Evolutionary conservation across 495 filamentous ascomycete species (phyloP).

Genomic region (Hypomontagnella submonticulosa): DNA sequence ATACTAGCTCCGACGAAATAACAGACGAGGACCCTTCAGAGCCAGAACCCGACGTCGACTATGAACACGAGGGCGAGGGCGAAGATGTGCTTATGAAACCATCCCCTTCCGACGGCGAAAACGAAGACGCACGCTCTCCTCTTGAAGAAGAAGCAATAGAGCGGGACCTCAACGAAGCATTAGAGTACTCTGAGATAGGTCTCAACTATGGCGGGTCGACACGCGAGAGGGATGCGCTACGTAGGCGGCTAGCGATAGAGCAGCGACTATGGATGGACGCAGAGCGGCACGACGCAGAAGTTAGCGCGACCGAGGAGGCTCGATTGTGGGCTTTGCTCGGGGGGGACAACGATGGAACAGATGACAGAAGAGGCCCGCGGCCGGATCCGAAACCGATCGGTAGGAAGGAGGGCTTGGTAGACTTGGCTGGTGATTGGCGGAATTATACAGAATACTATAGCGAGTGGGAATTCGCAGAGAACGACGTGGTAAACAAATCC

Average conservation of each 20-base stretch:
- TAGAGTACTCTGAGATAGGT: slow-evolving; percentile 39
- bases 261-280: slow-evolving; percentile 62
- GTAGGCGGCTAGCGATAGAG: slow-evolving; percentile 47
- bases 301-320: slow-evolving; percentile 65
- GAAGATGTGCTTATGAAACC: slow-evolving; percentile 18
- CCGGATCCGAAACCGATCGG: neutral
- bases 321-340: slow-evolving; percentile 65
- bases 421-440: slow-evolving; percentile 25
- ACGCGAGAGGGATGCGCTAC: slow-evolving; percentile 32
- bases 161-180: slow-evolving; percentile 45
- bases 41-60: neutral
- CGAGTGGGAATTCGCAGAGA: slow-evolving; percentile 29
- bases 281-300: slow-evolving; percentile 63
- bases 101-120: neutral
- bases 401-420: slow-evolving; percentile 3
- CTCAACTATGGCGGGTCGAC: slow-evolving; percentile 32
- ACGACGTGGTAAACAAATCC: neutral
- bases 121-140: neutral
- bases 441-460: slow-evolving; percentile 24
- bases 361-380: slow-evolving; percentile 15
- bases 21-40: no score
- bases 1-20: neutral
- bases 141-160: slow-evolving; percentile 33
- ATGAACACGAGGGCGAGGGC: slow-evolving; percentile 26
- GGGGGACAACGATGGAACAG: neutral